These are phyloP conservation scores for Ogataea ramenticola DNA, from an alignment of 805 yeast species.

Conservation along the genomic window DNA sequence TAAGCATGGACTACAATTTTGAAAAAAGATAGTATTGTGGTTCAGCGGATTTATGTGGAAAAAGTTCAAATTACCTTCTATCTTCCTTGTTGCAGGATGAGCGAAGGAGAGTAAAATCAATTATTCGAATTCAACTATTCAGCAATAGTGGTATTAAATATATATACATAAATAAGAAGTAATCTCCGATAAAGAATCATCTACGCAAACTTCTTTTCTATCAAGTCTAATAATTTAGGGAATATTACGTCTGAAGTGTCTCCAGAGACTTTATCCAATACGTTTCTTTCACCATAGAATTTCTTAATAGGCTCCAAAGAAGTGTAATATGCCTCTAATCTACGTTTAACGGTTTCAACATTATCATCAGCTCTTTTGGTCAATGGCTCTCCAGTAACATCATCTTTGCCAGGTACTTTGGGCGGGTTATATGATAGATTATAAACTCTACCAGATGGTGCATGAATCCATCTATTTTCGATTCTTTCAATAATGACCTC, in stretches of 20 bases:
- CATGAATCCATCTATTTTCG: conserved; percentile 78
- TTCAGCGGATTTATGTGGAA: too few species aligned
- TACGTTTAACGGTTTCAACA: conserved; percentile 57
- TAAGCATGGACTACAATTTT: too few species aligned
- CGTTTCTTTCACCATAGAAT: conserved; percentile 43
- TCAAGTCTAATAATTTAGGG: conserved; percentile 52
- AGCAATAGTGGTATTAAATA: too few species aligned
- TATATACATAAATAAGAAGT: background rate
- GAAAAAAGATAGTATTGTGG: too few species aligned
- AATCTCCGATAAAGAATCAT: background rate
- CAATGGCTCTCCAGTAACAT: conserved; percentile 82
- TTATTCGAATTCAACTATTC: too few species aligned
- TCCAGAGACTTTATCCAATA: conserved; percentile 57
- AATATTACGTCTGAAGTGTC: conserved; percentile 78
- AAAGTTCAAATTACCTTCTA: too few species aligned
- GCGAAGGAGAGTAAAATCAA: too few species aligned
- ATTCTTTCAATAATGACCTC: conserved; percentile 75
- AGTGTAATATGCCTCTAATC: conserved; percentile 56
- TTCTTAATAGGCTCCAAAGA: conserved; percentile 59
- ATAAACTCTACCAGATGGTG: conserved; percentile 79
- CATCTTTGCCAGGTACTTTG: conserved; percentile 71
- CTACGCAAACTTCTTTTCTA: conserved; percentile 23
- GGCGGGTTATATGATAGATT: conserved; percentile 89
- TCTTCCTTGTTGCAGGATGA: too few species aligned
- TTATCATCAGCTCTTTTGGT: conserved; percentile 79